Evolutionary conservation across 495 filamentous ascomycete genomes (phyloP).

Genomic region (Glarea lozoyensis): DNA sequence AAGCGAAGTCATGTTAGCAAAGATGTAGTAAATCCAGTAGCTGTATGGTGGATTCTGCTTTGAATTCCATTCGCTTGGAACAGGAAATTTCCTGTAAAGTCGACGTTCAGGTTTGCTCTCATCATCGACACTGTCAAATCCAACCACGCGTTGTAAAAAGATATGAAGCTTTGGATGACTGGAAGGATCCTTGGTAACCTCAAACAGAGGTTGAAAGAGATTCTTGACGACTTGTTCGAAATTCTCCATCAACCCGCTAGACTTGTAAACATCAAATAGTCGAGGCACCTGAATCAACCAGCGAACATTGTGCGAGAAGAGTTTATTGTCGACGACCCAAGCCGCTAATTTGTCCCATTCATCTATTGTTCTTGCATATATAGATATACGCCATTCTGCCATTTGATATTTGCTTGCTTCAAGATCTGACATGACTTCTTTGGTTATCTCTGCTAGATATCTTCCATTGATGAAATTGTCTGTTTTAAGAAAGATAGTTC

Average conservation of each 20-base stretch:
- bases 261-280: constrained; percentile 92
- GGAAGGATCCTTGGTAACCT: constrained; percentile 79
- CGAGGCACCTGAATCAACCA: constrained; percentile 96
- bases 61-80: constrained; percentile 77
- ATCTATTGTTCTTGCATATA: constrained; percentile 83
- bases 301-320: constrained; percentile 93
- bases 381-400: constrained; percentile 97
- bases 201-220: constrained; percentile 88
- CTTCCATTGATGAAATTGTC: constrained; percentile 96
- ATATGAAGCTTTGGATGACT: constrained; percentile 90
- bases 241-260: constrained; percentile 70
- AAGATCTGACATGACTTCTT: constrained; percentile 94
- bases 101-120: constrained; percentile 94
- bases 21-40: constrained; percentile 98
- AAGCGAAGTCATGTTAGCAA: constrained; percentile 85
- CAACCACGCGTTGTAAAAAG: constrained; percentile 90
- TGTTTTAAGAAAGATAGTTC: constrained; percentile 96
- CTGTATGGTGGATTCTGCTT: constrained; percentile 96
- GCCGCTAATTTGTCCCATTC: constrained; percentile 98
- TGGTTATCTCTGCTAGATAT: constrained; percentile 94
- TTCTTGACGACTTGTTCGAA: constrained; percentile 90
- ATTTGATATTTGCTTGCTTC: constrained; percentile 99
- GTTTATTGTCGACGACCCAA: constrained; percentile 98
- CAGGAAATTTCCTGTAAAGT: constrained; percentile 86
- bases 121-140: constrained; percentile 96